Base-by-base conservation (phyloP, 192 early-diverging fungal genomes). In the Coemansia interrupta region DNA sequence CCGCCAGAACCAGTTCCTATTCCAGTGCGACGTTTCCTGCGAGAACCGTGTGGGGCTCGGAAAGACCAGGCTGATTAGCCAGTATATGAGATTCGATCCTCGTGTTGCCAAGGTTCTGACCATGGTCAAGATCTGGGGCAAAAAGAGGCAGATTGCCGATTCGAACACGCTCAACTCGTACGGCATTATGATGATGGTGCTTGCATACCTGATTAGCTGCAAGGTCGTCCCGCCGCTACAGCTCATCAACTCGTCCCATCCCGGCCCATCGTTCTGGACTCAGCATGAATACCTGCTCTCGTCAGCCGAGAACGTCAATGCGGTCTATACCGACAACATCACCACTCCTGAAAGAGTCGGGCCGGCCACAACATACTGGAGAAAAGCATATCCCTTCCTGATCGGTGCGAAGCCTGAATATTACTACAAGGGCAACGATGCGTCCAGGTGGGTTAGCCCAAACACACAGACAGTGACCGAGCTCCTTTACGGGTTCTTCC, bases 181-280 rank as follows among this genome's bases (percentile, higher is more conserved):
- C 41, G 64, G 64, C 0, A 38, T 78, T 11, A 18, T 61, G 61
- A 68, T 78, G 74, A 71, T 78, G 68, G 69, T 43, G 2, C 22
- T 78, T 6, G 61, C 74, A 3, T 78, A 64, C 29, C 61, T 78
- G 29, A 55, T 71, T 14, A 32, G 50, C 43, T 48, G 66, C 41
- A 26, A 42, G 2, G 74, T 78, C 44, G 55, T 78, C 8, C 74
- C 74, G 19, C 74, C 74, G 13, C 47, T 78, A 45, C 74, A 78
- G 54, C 59, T 68, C 10, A 9, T 70, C n/a, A 6, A 48, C 1
- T 70, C 73, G 1, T n/a, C 24, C 4, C 10, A 40, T 10, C 29
- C 58, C 7, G 40, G 20, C 6, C 0, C 28, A 4, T 17, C 28
- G 17, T 39, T 15, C 10, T 67, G 68, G 69, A n/a, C 11, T n/a